Percentiles rank a stretch among this genome's conserved stretches.
phyloP scores from a whole-genome alignment of 2,329 filamentous ascomycete species.

The Fusarium udum region DNA sequence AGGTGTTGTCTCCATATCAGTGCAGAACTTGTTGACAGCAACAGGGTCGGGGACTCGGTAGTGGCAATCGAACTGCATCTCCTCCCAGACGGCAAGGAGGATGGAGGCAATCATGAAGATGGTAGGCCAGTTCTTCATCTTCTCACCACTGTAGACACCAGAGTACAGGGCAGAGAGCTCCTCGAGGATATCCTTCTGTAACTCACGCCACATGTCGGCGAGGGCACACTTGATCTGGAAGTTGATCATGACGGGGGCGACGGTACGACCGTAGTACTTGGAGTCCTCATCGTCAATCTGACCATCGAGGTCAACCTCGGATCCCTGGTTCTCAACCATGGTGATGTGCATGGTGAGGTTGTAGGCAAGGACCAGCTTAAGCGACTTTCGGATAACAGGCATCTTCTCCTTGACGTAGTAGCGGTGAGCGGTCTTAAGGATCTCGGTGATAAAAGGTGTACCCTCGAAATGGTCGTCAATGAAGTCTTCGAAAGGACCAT shows the following conservation, averaged over 20 bases:
- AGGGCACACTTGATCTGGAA: slow-evolving; percentile 98
- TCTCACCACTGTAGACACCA: slow-evolving; percentile 97
- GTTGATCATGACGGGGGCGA: slow-evolving; percentile 98
- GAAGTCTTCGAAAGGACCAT: slow-evolving; percentile 90
- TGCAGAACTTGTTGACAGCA: slow-evolving; percentile 93
- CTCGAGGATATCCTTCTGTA: slow-evolving; percentile 95
- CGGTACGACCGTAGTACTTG: slow-evolving; percentile 87
- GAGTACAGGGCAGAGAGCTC: slow-evolving; percentile 93
- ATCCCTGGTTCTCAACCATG: slow-evolving; percentile 88
- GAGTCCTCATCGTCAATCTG: slow-evolving; percentile 87
- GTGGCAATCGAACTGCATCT: slow-evolving; percentile 99
- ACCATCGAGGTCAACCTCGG: slow-evolving; percentile 80
- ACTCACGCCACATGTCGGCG: slow-evolving; percentile 97
- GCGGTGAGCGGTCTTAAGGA: slow-evolving; percentile 94
- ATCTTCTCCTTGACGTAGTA: slow-evolving; percentile 90
- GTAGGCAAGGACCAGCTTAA: slow-evolving; percentile 95
- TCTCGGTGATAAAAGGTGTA: slow-evolving; percentile 93
- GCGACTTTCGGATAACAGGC: slow-evolving; percentile 90
- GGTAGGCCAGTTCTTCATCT: slow-evolving; percentile 98
- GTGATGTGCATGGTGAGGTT: slow-evolving; percentile 95
- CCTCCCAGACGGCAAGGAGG: slow-evolving; percentile 93
- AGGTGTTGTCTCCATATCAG: slow-evolving; percentile 94
- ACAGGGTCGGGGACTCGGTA: slow-evolving; percentile 88
- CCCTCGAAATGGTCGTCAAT: slow-evolving; percentile 97
- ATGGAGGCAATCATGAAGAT: slow-evolving; percentile 98